phyloP scores from a whole-genome alignment of 2,329 filamentous ascomycete species.

The Cryoendolithus antarcticus region DNA sequence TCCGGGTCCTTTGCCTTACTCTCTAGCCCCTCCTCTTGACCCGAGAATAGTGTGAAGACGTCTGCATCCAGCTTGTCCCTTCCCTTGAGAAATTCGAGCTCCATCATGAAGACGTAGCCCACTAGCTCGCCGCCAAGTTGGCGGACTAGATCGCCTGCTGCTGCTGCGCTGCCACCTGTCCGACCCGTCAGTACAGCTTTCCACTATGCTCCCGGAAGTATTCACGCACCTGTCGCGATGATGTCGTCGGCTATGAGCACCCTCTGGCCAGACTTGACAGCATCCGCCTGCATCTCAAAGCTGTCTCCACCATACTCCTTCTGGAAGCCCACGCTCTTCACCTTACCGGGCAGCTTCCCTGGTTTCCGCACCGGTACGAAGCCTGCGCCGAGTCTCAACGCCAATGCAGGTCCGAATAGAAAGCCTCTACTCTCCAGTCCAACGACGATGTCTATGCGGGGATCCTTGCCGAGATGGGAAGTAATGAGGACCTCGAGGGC shows the following conservation, averaged over 20 bases:
- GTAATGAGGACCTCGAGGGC: conserved; percentile 75
- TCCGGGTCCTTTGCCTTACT: conserved; percentile 1
- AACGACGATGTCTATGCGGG: conserved; percentile 62
- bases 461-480: conserved; percentile 23
- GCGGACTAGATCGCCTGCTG: conserved; percentile 73
- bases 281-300: conserved; percentile 89
- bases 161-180: conserved; percentile 77
- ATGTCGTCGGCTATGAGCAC: conserved; percentile 95
- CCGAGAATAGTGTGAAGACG: conserved; percentile 68
- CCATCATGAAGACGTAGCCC: conserved; percentile 89
- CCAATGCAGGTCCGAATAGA: conserved; percentile 83
- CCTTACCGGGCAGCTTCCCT: conserved; percentile 88
- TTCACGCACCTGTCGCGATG: conserved; percentile 85
- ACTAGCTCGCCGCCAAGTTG: conserved; percentile 76
- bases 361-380: conserved; percentile 92
- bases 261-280: conserved; percentile 73
- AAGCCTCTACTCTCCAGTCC: conserved; percentile 92
- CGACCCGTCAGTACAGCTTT: too few species aligned
- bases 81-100: conserved; percentile 86
- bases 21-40: conserved; percentile 36
- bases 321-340: conserved; percentile 71
- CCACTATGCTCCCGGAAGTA: too few species aligned
- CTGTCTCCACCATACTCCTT: conserved; percentile 95
- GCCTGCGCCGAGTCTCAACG: conserved; percentile 65
- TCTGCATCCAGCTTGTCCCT: conserved; percentile 78